Percentiles rank a stretch among this genome's conserved stretches.
Conservation (phyloP, 495 filamentous ascomycete species). For the Parathielavia appendiculata region DNA sequence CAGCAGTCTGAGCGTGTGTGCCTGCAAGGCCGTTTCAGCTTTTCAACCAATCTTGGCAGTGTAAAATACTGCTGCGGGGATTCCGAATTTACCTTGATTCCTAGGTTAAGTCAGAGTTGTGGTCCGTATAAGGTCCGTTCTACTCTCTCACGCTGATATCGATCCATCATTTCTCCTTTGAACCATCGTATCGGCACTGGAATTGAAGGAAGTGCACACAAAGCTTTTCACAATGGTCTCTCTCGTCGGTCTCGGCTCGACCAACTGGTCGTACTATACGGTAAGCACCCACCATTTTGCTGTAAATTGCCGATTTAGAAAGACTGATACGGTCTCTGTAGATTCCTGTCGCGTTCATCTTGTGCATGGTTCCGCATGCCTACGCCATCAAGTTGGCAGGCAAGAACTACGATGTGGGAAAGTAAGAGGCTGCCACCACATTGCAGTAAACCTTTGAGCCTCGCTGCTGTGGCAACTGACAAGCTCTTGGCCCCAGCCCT, state of each 20-base stretch:
- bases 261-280: constrained; percentile 44
- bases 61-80: no score
- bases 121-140: no score
- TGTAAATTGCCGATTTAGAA: background rate
- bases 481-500: constrained; percentile 14
- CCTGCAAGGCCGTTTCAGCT: no score
- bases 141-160: no score
- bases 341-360: constrained; percentile 45
- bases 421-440: constrained; percentile 14
- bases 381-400: constrained; percentile 37
- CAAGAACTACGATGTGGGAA: constrained; percentile 36
- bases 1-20: no score
- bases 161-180: background rate
- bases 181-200: background rate
- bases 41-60: background rate
- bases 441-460: background rate
- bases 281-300: constrained; percentile 24
- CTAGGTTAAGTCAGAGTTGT: no score
- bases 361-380: constrained; percentile 35
- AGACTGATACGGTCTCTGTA: constrained; percentile 18
- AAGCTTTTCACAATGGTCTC: constrained; percentile 31
- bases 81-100: no score
- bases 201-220: background rate
- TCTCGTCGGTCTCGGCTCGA: constrained; percentile 37
- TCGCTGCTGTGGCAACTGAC: background rate